Evolutionary conservation across 768 basidiomycete species (phyloP), one percentile per base, ranked within the genome.

Genomic region (Russula ochroleuca): DNA sequence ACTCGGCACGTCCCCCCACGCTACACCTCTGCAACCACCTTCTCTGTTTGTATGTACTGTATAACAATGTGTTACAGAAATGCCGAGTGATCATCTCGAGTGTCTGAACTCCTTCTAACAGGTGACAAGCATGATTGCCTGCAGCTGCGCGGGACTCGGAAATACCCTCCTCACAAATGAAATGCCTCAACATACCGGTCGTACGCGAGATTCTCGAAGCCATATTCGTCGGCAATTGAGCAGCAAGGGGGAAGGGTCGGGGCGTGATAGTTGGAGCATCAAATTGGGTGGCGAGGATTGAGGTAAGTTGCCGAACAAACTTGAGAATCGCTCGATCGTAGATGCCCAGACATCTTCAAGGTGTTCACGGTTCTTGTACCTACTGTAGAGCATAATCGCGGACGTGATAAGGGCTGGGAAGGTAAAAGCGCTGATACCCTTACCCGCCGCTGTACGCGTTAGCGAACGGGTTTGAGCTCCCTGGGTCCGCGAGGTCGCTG

Each of bases 141-240:
- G 93, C 10, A 99, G 78, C 74, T 99, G 97, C 5, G 4, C 96
- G 85, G 38, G 90, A 92, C 72, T 99, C 97, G 50, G 92, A 94
- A 55, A 99, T 98, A 70, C 84, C 88, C 74, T 99, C 97, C 73
- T 99, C 97, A 76, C 98, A 98, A 13, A 98, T 93, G 31, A 74
- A 99, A 98, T 0, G 95, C 93, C 73, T 98, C 94, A 15, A 98
- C 97, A 71, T 95, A 98, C 69, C 98, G 87, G 73, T 99, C 96
- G 73, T 99, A 99, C 17, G 93, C 86, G 63, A 98, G 85, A 73
- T 98, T 95, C 75, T 97, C 95, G 69, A 98, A 92, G 0, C 87
- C 92, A 63, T 92, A 93, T 72, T 96, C 93, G 70, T 97, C 96
- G 0, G 96, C 85, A 33, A 97, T 89, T 98, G 94, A 0, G 97